A percentile compares a stretch with the other conserved stretches of the same genome.
phyloP scores from a whole-genome alignment of 176 grass and related monocot species.

The Zoysia japonica region DNA sequence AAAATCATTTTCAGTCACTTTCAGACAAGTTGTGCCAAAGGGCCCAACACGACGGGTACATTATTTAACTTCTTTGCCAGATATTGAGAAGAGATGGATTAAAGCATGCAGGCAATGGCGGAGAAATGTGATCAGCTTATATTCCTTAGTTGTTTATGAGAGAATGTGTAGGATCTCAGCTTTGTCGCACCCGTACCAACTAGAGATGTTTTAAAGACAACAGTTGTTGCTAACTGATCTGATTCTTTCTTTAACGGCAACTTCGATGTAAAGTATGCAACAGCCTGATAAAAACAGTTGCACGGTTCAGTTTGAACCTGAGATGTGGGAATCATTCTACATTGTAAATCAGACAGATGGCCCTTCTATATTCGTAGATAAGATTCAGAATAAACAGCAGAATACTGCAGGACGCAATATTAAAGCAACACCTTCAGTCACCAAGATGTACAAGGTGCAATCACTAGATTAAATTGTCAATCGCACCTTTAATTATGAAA shows the following conservation, averaged over 20 bases:
- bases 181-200: conserved; percentile 41
- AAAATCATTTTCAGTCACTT: too few relatives aligned
- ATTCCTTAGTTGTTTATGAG: conserved; percentile 44
- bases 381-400: neutral
- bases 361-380: neutral
- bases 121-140: conserved; percentile 19
- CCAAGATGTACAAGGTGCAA: neutral
- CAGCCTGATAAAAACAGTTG: conserved; percentile 13
- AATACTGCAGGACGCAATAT: neutral
- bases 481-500: neutral
- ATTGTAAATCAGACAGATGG: neutral
- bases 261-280: conserved; percentile 14
- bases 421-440: conserved; percentile 19
- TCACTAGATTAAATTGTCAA: neutral
- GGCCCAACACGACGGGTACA: conserved; percentile 20
- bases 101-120: conserved; percentile 40
- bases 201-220: conserved; percentile 42
- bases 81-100: conserved; percentile 28
- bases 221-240: conserved; percentile 37
- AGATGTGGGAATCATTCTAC: neutral
- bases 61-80: conserved; percentile 29
- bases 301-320: neutral
- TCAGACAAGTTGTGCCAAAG: too few relatives aligned
- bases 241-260: neutral
- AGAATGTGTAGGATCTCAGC: conserved; percentile 34